Conservation (phyloP, 2,329 filamentous ascomycete species). For the Beauveria varroae region DNA sequence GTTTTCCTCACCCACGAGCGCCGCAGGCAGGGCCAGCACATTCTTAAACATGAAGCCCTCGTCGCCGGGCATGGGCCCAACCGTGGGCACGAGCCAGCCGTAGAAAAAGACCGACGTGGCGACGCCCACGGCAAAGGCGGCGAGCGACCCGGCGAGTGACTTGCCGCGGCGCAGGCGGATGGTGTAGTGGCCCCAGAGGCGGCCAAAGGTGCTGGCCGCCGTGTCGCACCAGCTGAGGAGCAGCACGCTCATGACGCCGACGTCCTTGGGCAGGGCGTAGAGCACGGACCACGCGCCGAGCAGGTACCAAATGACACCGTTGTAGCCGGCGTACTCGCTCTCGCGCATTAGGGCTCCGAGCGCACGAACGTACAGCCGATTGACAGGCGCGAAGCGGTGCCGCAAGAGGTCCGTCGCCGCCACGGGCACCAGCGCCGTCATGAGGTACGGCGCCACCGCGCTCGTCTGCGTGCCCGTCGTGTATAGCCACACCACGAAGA, state of each 20-base stretch:
- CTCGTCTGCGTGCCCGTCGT: constrained; percentile 66
- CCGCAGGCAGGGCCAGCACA: constrained; percentile 59
- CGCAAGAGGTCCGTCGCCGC: constrained; percentile 74
- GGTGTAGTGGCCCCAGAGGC: constrained; percentile 83
- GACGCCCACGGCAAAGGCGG: constrained; percentile 78
- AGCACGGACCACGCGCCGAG: constrained; percentile 83
- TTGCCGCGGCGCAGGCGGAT: constrained; percentile 79
- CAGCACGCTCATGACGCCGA: constrained; percentile 81
- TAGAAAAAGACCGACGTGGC: constrained; percentile 79
- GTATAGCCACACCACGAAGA: constrained; percentile 85
- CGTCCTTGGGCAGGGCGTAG: constrained; percentile 84
- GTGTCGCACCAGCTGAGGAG: constrained; percentile 97
- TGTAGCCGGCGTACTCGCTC: constrained; percentile 88
- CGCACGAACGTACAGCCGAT: constrained; percentile 75
- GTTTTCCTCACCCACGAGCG: constrained; percentile 52
- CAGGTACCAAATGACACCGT: constrained; percentile 95
- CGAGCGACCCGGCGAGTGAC: constrained; percentile 80
- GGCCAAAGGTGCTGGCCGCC: constrained; percentile 87
- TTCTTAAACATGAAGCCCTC: constrained; percentile 73
- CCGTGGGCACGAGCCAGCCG: constrained; percentile 69
- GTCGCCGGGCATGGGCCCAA: constrained; percentile 61
- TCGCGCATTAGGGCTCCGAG: constrained; percentile 94
- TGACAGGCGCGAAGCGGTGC: constrained; percentile 73
- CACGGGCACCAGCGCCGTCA: constrained; percentile 76
- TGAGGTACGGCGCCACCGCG: constrained; percentile 75